Evolutionary conservation across 441 rosid species (phyloP).

Genomic region (Mallotus repandus): DNA sequence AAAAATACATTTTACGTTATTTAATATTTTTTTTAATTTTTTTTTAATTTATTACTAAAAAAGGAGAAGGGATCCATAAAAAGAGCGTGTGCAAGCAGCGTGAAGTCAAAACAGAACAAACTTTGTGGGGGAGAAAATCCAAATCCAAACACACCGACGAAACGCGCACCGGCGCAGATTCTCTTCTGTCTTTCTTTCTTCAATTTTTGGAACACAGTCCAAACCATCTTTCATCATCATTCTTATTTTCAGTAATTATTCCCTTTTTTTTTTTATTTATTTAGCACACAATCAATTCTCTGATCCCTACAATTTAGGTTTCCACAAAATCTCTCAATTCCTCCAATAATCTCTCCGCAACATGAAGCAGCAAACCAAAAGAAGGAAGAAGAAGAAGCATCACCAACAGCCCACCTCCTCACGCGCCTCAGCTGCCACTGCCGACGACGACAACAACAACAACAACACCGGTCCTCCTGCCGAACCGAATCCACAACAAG

Average conservation of each 20-base stretch:
- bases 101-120: too few species aligned
- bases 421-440: constrained; percentile 24
- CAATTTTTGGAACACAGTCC: neutral
- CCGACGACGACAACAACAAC: neutral
- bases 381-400: constrained; percentile 41
- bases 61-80: too few species aligned
- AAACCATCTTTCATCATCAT: neutral
- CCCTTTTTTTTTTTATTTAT: too few species aligned
- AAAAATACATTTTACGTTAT: too few species aligned
- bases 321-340: neutral
- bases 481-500: neutral
- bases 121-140: neutral
- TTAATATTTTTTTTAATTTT: too few species aligned
- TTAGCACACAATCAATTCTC: too few species aligned
- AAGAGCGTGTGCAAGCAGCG: too few species aligned
- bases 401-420: constrained; percentile 17
- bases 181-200: neutral
- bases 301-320: constrained; percentile 23
- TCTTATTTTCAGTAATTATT: neutral
- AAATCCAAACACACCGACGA: neutral
- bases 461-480: neutral
- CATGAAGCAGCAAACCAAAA: constrained; percentile 52
- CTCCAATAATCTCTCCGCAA: neutral
- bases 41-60: too few species aligned
- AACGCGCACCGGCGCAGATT: constrained; percentile 1